These are phyloP conservation scores for Piloderma croceum DNA, from an alignment of 768 basidiomycete genomes.

Conservation along the genomic window DNA sequence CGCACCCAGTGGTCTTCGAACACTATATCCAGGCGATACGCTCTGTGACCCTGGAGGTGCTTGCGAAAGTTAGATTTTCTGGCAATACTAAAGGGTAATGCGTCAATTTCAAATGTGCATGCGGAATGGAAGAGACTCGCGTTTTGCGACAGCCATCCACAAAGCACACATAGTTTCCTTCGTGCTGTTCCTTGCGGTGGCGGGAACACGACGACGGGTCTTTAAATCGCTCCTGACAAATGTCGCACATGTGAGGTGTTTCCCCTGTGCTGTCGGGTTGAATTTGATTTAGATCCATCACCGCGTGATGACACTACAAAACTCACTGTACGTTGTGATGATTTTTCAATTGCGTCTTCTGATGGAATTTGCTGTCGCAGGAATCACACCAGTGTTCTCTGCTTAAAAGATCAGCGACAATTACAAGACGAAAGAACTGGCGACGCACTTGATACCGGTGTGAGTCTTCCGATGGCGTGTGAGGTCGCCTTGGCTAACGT, in stretches of 20 bases:
- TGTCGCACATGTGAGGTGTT: constrained; percentile 50
- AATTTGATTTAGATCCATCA: not conserved
- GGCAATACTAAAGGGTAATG: constrained; percentile 46
- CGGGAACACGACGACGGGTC: constrained; percentile 68
- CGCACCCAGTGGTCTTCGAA: too few relatives aligned
- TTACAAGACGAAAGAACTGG: constrained; percentile 6
- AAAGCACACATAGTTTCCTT: constrained; percentile 40
- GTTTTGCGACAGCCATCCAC: constrained; percentile 40
- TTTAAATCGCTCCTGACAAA: constrained; percentile 50
- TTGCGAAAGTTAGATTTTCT: constrained; percentile 51
- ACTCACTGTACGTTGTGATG: constrained; percentile 61
- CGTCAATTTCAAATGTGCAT: too few relatives aligned
- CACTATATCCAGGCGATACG: constrained; percentile 21
- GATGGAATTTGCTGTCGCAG: constrained; percentile 55
- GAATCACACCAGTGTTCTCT: constrained; percentile 48
- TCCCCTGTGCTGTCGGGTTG: constrained; percentile 40
- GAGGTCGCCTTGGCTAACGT: constrained; percentile 55
- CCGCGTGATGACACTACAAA: constrained; percentile 1
- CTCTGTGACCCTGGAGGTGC: constrained; percentile 49
- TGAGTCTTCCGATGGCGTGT: constrained; percentile 52
- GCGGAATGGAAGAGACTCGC: constrained; percentile 30
- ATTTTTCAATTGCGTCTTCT: constrained; percentile 54
- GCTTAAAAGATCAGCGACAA: not conserved
- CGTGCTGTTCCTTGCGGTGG: constrained; percentile 58
- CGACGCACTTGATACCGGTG: constrained; percentile 43